Conservation (phyloP, 148 eudicot species). For the Rhododendron kiyosumense region DNA sequence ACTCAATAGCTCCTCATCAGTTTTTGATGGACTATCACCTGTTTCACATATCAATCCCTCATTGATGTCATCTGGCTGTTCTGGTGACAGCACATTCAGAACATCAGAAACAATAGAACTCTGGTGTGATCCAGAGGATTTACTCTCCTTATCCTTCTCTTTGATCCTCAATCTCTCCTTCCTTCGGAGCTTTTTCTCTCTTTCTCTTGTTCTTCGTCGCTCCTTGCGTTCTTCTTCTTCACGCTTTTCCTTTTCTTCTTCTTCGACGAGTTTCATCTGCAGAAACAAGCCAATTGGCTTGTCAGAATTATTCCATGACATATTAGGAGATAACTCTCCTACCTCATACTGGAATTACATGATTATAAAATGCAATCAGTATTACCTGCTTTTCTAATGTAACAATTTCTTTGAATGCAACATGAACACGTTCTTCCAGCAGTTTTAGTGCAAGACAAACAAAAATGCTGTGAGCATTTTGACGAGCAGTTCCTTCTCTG, state of each 20-base stretch:
- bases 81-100: constrained; percentile 34
- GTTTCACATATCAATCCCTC: constrained; percentile 35
- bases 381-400: constrained; percentile 91
- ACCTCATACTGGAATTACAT: neutral
- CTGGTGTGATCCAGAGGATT: constrained; percentile 39
- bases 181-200: constrained; percentile 90
- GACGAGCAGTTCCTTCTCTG: constrained; percentile 96
- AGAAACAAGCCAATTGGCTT: constrained; percentile 14
- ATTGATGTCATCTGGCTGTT: constrained; percentile 29
- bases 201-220: constrained; percentile 76
- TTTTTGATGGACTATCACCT: constrained; percentile 34
- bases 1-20: constrained; percentile 40
- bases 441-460: constrained; percentile 88
- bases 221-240: constrained; percentile 97
- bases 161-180: constrained; percentile 92
- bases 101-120: constrained; percentile 26
- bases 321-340: neutral
- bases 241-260: constrained; percentile 96
- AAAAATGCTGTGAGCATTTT: constrained; percentile 98
- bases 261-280: constrained; percentile 92
- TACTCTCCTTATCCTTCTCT: constrained; percentile 58
- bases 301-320: constrained; percentile 6
- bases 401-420: constrained; percentile 93
- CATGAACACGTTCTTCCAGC: constrained; percentile 87
- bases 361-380: neutral